These are phyloP conservation scores for Alternaria infectoria DNA, from an alignment of 2,329 filamentous ascomycete species.

Conservation along the genomic window DNA sequence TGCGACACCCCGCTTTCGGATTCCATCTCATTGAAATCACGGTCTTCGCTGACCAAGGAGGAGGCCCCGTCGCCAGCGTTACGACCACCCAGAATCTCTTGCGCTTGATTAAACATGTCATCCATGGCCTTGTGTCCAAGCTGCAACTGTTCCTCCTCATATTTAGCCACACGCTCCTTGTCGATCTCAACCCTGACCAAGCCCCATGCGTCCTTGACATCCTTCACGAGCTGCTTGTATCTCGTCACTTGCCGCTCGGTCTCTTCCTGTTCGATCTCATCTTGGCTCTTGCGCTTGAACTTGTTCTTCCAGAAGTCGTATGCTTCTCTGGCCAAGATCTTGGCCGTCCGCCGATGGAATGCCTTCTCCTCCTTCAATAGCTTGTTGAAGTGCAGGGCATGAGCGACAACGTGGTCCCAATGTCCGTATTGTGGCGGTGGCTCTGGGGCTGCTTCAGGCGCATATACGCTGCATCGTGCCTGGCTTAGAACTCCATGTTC, in stretches of 20 bases:
- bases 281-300: slow-evolving; percentile 60
- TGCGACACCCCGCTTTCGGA: slow-evolving; percentile 49
- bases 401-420: slow-evolving; percentile 80
- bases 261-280: slow-evolving; percentile 83
- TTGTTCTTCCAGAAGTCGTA: slow-evolving; percentile 75
- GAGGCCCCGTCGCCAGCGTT: slow-evolving; percentile 45
- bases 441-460: slow-evolving; percentile 75
- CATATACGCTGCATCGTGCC: slow-evolving; percentile 73
- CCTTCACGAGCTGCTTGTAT: slow-evolving; percentile 74
- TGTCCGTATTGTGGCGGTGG: slow-evolving; percentile 84
- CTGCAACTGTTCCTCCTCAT: slow-evolving; percentile 66
- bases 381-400: slow-evolving; percentile 79
- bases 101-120: slow-evolving; percentile 74
- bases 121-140: slow-evolving; percentile 69
- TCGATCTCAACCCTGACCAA: slow-evolving; percentile 65
- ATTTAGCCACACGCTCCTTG: slow-evolving; percentile 60
- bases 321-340: slow-evolving; percentile 78
- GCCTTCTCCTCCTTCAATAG: slow-evolving; percentile 80
- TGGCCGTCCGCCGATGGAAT: slow-evolving; percentile 77
- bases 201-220: slow-evolving; percentile 67
- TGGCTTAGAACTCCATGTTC: slow-evolving; percentile 77
- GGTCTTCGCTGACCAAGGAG: slow-evolving; percentile 49
- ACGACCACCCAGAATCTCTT: slow-evolving; percentile 49
- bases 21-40: slow-evolving; percentile 51
- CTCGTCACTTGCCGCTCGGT: slow-evolving; percentile 68